Evolutionary conservation across 768 basidiomycete species (phyloP), one percentile per base, ranked within the genome.

Genomic region (Amyloporia xantha): DNA sequence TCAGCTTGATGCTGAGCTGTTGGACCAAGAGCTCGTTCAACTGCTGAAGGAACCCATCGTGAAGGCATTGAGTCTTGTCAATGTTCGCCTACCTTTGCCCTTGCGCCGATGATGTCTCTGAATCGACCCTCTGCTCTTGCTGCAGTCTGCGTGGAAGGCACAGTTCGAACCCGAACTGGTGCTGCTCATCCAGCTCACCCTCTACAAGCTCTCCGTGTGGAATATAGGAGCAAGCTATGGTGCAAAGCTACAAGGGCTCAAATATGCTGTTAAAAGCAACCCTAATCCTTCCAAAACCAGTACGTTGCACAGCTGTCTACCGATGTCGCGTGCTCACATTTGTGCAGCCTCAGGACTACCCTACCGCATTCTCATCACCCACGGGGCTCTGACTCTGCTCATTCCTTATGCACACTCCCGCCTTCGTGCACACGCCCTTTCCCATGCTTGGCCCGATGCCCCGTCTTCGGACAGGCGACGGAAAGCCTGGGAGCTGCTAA

Each of bases 151-250:
- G 25, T 67, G 82, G 47, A 80, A 74, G 63, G 56, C 77, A 17
- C 77, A 73, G 37, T 78, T 88, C 52, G 84, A 89, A 58, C 84
- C 86, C 13, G 91, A 93, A 63, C 67, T 95, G 17, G 65, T 68
- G 1, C 70, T 95, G 15, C 56, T 89, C 54, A 78, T 91, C 41
- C 81, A 82, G 60, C 65, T 89, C 2, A 71, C 75, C 11, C 71
- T 94, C 12, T 91, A 92, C 69, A 88, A 86, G 59, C 71, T 90
- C 55, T 91, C 89, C 1, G 69, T 92, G 4, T 93, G 90, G 89
- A 75, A 86, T 54, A 72, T 71, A 1, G 85, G 86, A 10, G 78
- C 86, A 23, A 90, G 79, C 45, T 93, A 94, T 60, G 91, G 91
- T 42, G 85, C 87, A 12, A 82, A 79, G 59, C 71, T 91, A 2